Evolutionary conservation across 805 yeast genomes (phyloP), one percentile per base, ranked within the genome.

Genomic region (Isabelozyma gotoi): DNA sequence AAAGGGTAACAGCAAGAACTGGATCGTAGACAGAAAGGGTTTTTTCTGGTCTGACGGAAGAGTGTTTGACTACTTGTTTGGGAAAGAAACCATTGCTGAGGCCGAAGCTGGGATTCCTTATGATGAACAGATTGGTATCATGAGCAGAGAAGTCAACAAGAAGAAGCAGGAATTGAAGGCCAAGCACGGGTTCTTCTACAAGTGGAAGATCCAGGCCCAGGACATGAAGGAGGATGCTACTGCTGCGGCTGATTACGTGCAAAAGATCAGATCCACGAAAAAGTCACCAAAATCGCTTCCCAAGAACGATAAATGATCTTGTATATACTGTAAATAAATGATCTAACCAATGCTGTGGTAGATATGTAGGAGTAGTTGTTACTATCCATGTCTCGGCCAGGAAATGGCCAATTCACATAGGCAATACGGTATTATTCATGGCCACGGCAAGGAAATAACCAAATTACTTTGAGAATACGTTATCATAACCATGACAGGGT

Each of bases 31-130:
- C 59, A 73, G 96, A 51, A 83, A 81, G 53, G 96, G 96, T 10
- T 88, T 89, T 73, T 88, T 86, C 67, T 88, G 96, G 96, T 91
- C 94, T 27, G 96, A 88, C 62, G 96, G 96, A 12, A 73, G 96
- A 46, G 85, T 88, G 2, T 85, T 84, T 63, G 96, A 88, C 60
- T 77, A 80, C 41, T 55, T 88, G n/a, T 85, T 88, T 53, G 94
- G 95, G 17, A 84, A 85, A 56, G 94, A 87, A 57, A 65, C 86
- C 1, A 59, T 87, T n/a, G 84, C 82, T 14, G 84, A 78, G 45
- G 91, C 94, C 3, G 92, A 87, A 60, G 78, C 76, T 39, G 89
- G 88, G 8, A 63, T 82, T 44, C 77, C 81, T 12, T 74, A 82
- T 57, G 84, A 84, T 57, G 83, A 77, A 53, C 75, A 78, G 60